Evolutionary conservation across 768 basidiomycete species (phyloP).

Genomic region (Naematelia aurantialba): DNA sequence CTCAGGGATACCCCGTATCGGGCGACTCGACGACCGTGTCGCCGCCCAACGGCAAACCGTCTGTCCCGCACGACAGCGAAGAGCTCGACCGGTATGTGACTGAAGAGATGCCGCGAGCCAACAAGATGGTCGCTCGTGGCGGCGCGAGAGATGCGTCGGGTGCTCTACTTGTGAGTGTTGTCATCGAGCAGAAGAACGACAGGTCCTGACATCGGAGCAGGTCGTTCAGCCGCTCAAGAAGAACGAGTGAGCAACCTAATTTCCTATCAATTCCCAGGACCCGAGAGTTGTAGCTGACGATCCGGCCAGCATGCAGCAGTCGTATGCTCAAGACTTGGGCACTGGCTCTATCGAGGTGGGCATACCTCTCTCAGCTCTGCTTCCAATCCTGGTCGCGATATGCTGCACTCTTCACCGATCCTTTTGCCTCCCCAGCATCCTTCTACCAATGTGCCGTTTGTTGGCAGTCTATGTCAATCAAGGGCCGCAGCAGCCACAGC

Average conservation of each 20-base stretch:
- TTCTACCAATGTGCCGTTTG: no score
- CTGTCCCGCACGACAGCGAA: constrained; percentile 19
- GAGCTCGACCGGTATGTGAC: constrained; percentile 45
- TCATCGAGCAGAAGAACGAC: not conserved
- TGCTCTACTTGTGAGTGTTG: constrained; percentile 4
- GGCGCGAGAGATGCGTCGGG: not conserved
- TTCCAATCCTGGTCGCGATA: not conserved
- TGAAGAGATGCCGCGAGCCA: constrained; percentile 32
- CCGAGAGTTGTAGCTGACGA: constrained; percentile 7
- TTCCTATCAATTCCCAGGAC: not conserved
- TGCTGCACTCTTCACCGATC: not conserved
- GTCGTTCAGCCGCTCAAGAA: constrained; percentile 41
- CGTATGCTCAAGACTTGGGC: constrained; percentile 86
- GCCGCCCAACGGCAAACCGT: constrained; percentile 13
- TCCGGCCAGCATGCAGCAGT: constrained; percentile 59
- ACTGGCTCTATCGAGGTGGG: constrained; percentile 57
- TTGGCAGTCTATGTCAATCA: no score
- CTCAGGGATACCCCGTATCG: constrained; percentile 30
- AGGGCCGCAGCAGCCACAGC: not conserved
- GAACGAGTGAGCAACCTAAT: constrained; percentile 32
- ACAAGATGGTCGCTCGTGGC: constrained; percentile 21
- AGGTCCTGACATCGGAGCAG: constrained; percentile 12
- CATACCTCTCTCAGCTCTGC: not conserved
- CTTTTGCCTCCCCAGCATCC: no score
- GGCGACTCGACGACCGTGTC: constrained; percentile 33